Evolutionary conservation across 2,329 filamentous ascomycete genomes (phyloP), one percentile per base, ranked within the genome.

Genomic region (Diaporthe capsici): DNA sequence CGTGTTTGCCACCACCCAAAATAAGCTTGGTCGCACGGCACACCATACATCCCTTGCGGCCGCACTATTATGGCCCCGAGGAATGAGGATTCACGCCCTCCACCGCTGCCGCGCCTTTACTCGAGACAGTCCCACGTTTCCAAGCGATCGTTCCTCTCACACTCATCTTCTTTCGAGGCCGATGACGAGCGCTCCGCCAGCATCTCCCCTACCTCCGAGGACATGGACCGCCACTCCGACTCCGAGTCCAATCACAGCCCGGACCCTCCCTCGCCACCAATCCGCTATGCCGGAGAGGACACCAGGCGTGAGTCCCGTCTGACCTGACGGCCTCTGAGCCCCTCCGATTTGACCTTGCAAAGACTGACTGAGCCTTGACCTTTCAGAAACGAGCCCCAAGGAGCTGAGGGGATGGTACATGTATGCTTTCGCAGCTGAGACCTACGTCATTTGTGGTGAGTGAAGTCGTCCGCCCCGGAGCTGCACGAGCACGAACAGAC

Each of bases 381-480:
- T 44, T 17, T 20, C 22, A 76, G 75, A 94, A 73, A 98, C 97
- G 13, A 98, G 94, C 83, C 87, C 86, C 80, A 96, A 94, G 84
- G 97, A 99, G 89, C 90, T 98, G 76, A 88, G 92, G 53, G 97
- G 96, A 80, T 99, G 97, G 94, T 99, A 98, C 85, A 93, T 94
- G 83, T 98, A 98, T 87, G 94, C 94, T 57, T 98, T 98, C 89
- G 97, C 97, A 34, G 95, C 96, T 28, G 97, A 99, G 86, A 96
- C 97, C 72, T 98, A 98, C 83, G 95, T 97, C 22, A 94, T 98
- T 74, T 98, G 97, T 84, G 96, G 96, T 94, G 84, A 82, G 92
- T 86, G 25, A 34, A 28, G 2, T 15, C n/a, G 7, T 55, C 34
- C 47, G 31, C 25, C 34, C 10, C 4, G 5, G 15, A 44, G 4